These are phyloP conservation scores for Glaciozyma antarctica DNA, from an alignment of 768 basidiomycete species.

Conservation along the genomic window DNA sequence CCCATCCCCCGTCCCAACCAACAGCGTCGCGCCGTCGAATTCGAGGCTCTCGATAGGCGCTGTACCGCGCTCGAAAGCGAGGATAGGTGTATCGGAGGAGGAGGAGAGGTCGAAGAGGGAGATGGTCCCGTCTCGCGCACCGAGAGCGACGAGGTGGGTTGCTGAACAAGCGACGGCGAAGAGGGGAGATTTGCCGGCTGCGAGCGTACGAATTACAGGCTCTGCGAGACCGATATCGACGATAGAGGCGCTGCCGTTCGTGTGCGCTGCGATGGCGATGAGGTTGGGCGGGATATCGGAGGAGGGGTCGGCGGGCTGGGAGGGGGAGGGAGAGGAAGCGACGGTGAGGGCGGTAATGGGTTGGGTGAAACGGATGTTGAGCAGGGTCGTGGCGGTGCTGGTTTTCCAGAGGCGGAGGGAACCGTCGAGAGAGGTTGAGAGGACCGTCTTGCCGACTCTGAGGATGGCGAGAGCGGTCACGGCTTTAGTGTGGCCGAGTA, in stretches of 20 bases:
- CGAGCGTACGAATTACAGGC: neutral
- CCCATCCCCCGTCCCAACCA: slow-evolving; percentile 20
- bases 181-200: neutral
- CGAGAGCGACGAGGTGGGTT: neutral
- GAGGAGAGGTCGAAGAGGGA: slow-evolving; percentile 1
- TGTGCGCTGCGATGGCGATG: slow-evolving; percentile 6
- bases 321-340: neutral
- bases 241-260: slow-evolving; percentile 6
- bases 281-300: slow-evolving; percentile 1
- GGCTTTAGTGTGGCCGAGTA: slow-evolving; percentile 57
- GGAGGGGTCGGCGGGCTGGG: neutral
- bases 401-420: slow-evolving; percentile 67
- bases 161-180: neutral
- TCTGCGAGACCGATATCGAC: neutral
- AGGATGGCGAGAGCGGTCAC: slow-evolving; percentile 60
- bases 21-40: neutral
- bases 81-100: neutral
- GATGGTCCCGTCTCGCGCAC: neutral
- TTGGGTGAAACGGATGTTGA: slow-evolving; percentile 33
- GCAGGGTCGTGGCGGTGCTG: slow-evolving; percentile 47
- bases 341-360: slow-evolving; percentile 11
- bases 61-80: neutral
- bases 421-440: slow-evolving; percentile 60
- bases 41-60: neutral
- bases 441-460: slow-evolving; percentile 55